phyloP scores from a whole-genome alignment of 2,329 filamentous ascomycete genomes.

The Ustilaginoidea virens region DNA sequence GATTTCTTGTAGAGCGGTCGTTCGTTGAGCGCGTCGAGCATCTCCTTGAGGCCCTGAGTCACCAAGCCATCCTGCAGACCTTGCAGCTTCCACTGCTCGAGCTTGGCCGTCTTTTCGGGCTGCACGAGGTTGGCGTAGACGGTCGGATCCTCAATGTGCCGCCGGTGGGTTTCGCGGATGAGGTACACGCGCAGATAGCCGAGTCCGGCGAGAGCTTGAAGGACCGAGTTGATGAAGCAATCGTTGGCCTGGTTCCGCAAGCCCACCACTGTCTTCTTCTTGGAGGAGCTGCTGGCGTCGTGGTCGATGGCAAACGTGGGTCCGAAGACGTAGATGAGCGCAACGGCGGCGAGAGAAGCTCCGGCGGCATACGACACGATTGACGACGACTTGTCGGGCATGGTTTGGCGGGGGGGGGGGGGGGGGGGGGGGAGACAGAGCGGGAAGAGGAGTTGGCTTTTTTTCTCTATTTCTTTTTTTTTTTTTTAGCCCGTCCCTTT shows the following conservation, averaged over 20 bases:
- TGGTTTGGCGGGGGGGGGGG: conserved; percentile 7
- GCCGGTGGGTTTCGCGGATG: conserved; percentile 77
- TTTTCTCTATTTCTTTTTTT: too few relatives aligned
- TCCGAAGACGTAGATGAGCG: conserved; percentile 91
- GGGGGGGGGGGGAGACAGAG: background rate
- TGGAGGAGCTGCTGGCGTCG: conserved; percentile 44
- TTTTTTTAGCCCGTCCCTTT: too few relatives aligned
- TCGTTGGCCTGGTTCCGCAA: conserved; percentile 86
- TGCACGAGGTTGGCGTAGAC: conserved; percentile 54
- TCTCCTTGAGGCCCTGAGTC: conserved; percentile 77
- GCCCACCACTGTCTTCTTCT: conserved; percentile 80
- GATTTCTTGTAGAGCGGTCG: conserved; percentile 87
- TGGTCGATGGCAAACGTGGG: conserved; percentile 94
- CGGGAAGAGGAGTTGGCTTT: too few relatives aligned
- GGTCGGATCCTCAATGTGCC: conserved; percentile 60
- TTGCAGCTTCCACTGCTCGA: conserved; percentile 45
- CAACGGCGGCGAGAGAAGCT: conserved; percentile 85
- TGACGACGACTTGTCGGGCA: conserved; percentile 22
- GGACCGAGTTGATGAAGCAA: conserved; percentile 90
- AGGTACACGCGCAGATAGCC: conserved; percentile 82
- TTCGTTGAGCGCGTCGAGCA: conserved; percentile 85
- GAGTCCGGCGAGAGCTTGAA: conserved; percentile 83
- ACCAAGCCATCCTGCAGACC: conserved; percentile 68
- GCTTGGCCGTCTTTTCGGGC: conserved; percentile 21
- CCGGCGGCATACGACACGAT: conserved; percentile 82